Evolutionary conservation across 2,329 filamentous ascomycete genomes (phyloP).

Genomic region (Coniochaeta sp.): DNA sequence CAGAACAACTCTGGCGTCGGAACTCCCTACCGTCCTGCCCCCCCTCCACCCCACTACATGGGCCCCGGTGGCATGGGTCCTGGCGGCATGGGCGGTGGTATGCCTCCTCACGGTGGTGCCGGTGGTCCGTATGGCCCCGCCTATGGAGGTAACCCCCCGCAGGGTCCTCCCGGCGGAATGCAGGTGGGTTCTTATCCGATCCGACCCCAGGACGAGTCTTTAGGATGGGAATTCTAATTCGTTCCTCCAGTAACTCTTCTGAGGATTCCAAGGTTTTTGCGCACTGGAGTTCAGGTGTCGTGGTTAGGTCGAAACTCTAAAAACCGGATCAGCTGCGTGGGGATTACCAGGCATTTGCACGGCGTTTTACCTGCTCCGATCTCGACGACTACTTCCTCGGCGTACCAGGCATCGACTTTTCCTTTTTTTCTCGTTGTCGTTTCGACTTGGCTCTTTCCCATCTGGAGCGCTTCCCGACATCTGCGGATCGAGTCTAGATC

Average conservation of each 20-base stretch:
- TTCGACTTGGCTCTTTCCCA: not conserved
- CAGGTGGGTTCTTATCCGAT: no score
- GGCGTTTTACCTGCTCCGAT: not conserved
- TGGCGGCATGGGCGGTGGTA: conserved; percentile 2
- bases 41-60: conserved; percentile 53
- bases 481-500: no score
- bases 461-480: not conserved
- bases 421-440: not conserved
- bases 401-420: not conserved
- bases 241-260: not conserved
- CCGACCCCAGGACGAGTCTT: no score
- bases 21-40: conserved; percentile 92
- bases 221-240: not conserved
- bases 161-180: conserved; percentile 25
- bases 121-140: conserved; percentile 38
- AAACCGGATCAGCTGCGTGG: not conserved
- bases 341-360: not conserved
- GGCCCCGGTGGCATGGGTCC: conserved; percentile 13
- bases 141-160: conserved; percentile 37
- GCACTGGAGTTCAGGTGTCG: not conserved
- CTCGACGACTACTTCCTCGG: not conserved
- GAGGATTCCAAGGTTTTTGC: no score
- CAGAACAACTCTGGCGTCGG: conserved; percentile 99
- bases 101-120: conserved; percentile 23
- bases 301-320: not conserved